These are phyloP conservation scores for Allantophomopsis cytisporea DNA, from an alignment of 2,329 filamentous ascomycete genomes.

Conservation along the genomic window DNA sequence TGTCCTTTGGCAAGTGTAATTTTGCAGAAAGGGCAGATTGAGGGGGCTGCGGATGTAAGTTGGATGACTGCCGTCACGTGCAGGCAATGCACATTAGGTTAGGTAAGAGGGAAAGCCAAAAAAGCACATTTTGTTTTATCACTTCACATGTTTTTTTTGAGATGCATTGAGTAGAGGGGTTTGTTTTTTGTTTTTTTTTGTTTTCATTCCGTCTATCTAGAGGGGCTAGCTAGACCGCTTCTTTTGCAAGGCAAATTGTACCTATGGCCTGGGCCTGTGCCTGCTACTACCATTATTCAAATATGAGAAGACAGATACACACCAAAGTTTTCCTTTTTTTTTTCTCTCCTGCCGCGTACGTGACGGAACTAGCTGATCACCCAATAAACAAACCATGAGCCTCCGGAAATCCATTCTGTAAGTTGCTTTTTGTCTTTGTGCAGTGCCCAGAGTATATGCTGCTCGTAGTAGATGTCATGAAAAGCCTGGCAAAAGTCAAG, in stretches of 20 bases:
- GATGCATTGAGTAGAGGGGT: neutral
- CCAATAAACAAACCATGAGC: too few species aligned
- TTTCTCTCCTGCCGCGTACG: neutral
- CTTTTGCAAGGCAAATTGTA: too few species aligned
- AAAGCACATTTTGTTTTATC: too few species aligned
- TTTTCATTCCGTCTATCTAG: neutral
- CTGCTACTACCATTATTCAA: neutral
- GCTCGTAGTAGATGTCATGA: conserved; percentile 1
- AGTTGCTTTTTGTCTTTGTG: too few species aligned
- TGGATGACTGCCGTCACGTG: conserved; percentile 41
- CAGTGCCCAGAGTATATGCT: too few species aligned
- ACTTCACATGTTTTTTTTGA: neutral
- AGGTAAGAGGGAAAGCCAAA: neutral
- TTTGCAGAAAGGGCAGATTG: conserved; percentile 18
- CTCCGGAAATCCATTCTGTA: too few species aligned
- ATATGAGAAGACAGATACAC: conserved; percentile 15
- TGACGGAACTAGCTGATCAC: too few species aligned
- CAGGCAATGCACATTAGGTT: conserved; percentile 1
- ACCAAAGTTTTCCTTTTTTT: conserved; percentile 8
- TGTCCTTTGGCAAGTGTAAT: too few species aligned
- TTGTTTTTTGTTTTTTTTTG: too few species aligned
- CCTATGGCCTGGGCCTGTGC: too few species aligned
- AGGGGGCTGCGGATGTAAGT: conserved; percentile 45
- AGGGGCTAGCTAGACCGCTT: neutral
- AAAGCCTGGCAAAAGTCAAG: conserved; percentile 2